These are phyloP conservation scores for Fusarium succisae DNA, from an alignment of 2,329 filamentous ascomycete genomes.

Conservation along the genomic window DNA sequence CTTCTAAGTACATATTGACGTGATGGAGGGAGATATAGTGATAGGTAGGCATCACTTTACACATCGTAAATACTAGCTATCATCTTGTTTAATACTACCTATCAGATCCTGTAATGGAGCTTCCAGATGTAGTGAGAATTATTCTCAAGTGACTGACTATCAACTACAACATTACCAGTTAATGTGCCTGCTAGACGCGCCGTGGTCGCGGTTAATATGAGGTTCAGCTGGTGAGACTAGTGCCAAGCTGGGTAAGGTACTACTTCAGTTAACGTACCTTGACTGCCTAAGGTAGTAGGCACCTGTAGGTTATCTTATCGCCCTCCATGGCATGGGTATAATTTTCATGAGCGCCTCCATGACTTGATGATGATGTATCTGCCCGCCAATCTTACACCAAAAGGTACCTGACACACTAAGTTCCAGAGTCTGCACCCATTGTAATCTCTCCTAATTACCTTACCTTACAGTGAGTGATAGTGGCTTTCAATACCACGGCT, in stretches of 20 bases:
- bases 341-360: conserved; percentile 13
- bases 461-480: conserved; percentile 9
- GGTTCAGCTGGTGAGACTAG: not conserved
- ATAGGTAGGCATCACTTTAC: not conserved
- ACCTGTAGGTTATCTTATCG: conserved; percentile 31
- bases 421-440: conserved; percentile 3
- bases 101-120: not conserved
- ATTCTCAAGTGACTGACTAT: not conserved
- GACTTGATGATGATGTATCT: conserved; percentile 14
- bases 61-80: not conserved
- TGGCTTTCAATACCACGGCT: conserved; percentile 16
- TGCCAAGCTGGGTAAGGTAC: not conserved
- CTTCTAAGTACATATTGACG: not conserved
- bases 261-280: too few species aligned
- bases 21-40: not conserved
- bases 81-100: not conserved
- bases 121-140: not conserved
- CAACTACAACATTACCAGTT: not conserved
- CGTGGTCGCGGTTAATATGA: not conserved
- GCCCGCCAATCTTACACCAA: conserved; percentile 10
- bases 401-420: conserved; percentile 15
- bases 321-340: conserved; percentile 21
- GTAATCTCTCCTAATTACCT: conserved; percentile 32
- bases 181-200: not conserved
- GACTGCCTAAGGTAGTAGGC: not conserved